Evolutionary conservation across 2,329 filamentous ascomycete genomes (phyloP).

Genomic region (Cladosporium halotolerans): DNA sequence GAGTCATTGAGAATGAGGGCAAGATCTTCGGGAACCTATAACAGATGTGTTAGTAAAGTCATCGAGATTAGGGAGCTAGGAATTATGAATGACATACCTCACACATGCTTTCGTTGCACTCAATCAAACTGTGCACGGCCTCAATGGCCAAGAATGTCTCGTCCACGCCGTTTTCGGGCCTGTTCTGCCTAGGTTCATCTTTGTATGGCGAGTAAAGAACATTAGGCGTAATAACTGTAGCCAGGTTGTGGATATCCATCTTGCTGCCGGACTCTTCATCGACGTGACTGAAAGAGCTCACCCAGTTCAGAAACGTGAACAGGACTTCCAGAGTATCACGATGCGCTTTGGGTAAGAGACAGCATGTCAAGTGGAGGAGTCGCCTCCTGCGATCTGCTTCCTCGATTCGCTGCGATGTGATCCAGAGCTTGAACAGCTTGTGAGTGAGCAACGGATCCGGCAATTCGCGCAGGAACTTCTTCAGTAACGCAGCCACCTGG

Average conservation of each 20-base stretch:
- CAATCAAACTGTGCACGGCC: conserved; percentile 84
- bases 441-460: conserved; percentile 92
- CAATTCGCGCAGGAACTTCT: conserved; percentile 90
- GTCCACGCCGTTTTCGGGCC: conserved; percentile 44
- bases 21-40: conserved; percentile 85
- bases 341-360: conserved; percentile 84
- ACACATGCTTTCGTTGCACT: conserved; percentile 93
- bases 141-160: conserved; percentile 92
- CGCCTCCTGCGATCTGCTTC: conserved; percentile 77
- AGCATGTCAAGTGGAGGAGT: conserved; percentile 84
- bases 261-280: conserved; percentile 96
- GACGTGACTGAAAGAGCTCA: conserved; percentile 91
- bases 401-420: conserved; percentile 76
- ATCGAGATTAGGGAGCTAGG: neutral
- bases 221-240: conserved; percentile 95
- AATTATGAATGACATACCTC: conserved; percentile 59
- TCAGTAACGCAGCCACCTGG: conserved; percentile 86
- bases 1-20: conserved; percentile 80
- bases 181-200: conserved; percentile 38
- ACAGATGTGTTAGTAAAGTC: neutral
- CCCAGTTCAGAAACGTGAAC: conserved; percentile 96
- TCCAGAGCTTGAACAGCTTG: conserved; percentile 87
- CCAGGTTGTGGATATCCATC: conserved; percentile 97
- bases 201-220: conserved; percentile 56
- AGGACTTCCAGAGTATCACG: conserved; percentile 91